Evolutionary conservation across 1,139 yeast species (phyloP), one percentile per base, ranked within the genome.

Genomic region (Candida anutae): DNA sequence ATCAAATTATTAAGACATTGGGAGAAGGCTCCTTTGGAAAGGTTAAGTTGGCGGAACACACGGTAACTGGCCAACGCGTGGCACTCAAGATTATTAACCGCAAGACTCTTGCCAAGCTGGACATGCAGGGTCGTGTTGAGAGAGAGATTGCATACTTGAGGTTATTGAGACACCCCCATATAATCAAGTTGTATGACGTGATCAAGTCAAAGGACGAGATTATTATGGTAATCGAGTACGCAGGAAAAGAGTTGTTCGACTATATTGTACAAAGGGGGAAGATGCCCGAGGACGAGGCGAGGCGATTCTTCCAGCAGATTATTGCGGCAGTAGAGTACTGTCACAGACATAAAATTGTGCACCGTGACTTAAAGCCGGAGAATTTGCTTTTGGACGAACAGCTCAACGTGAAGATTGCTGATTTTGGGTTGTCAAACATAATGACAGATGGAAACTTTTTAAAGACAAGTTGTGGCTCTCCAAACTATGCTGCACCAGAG

Each of bases 1-100:
- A 93, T 57, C 97, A 88, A 52, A 81, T 93, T 34, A 82, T 90
- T 45, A 85, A 88, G 53, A 88, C 96, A 3, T 65, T 90, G 16
- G 98, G 98, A 17, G 97, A 90, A 53, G 98, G 98, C 15, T 88
- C 97, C 1, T 90, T 90, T 50, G 98, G 98, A 45, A 90, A 90
- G 52, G 98, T 90, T 42, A 90, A 90, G 51, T 66, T 90, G 46
- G 98, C 98, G 1, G 88, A 85, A 50, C 97, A 90, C 53, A 64
- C 83, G 43, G 80, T 83, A 10, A 90, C 97, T 2, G 95, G 95
- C 20, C 95, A 90, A 47, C 71, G 80, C 40, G 98, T 90, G 13
- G 98, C 98, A 3, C 67, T 90, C 38, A 90, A 90, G 56, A 90
- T 90, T 54, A 90, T 90, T 61, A 87, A 90, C 55, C 68, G 95